Conservation (phyloP, 179 eudicot species). For the Silene vulgaris region DNA sequence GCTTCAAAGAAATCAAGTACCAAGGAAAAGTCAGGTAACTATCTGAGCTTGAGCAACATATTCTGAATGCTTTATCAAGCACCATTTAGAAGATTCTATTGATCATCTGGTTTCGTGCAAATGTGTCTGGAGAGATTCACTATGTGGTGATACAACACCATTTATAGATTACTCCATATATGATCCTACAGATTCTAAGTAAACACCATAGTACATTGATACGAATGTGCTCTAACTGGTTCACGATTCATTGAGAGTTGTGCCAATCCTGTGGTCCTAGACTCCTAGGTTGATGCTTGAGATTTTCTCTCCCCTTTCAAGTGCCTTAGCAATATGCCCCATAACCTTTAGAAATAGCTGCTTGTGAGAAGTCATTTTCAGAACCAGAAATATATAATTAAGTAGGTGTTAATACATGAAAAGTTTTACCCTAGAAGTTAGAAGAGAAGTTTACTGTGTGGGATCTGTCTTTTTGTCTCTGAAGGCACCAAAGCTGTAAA, state of each 20-base stretch:
- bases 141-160: background rate
- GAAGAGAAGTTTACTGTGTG: background rate
- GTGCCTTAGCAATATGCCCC: background rate
- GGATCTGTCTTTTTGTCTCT: slow-evolving; percentile 5
- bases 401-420: background rate
- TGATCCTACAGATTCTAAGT: background rate
- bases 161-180: background rate
- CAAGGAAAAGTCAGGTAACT: slow-evolving; percentile 19
- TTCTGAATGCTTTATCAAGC: background rate
- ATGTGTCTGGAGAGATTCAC: background rate
- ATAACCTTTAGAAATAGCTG: background rate
- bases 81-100: background rate
- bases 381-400: background rate
- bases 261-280: too few species aligned
- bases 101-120: background rate
- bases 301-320: background rate
- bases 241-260: too few species aligned
- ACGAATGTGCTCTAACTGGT: background rate
- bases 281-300: too few species aligned
- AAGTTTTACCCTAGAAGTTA: background rate
- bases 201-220: background rate
- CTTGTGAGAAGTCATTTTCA: background rate
- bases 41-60: slow-evolving; percentile 1
- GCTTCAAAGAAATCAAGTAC: slow-evolving; percentile 61
- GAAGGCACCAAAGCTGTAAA: slow-evolving; percentile 60